Evolutionary conservation across 768 basidiomycete species (phyloP).

Genomic region (Xanthoconium purpureum): DNA sequence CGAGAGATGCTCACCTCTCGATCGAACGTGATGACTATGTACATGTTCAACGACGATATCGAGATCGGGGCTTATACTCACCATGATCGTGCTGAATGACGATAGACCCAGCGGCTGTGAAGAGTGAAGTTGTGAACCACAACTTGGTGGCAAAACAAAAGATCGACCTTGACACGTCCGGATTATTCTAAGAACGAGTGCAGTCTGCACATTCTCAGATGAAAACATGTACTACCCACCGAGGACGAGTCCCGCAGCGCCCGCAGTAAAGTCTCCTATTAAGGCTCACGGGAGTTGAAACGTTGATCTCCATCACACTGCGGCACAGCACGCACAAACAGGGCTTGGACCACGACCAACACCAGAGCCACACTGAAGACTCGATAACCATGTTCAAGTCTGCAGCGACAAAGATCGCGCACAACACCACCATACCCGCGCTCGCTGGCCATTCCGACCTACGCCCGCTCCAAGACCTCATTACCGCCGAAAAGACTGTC

Average conservation of each 20-base stretch:
- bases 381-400: conserved; percentile 63
- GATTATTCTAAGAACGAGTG: conserved; percentile 1
- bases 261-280: no score
- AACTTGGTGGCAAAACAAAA: no score
- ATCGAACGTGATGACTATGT: conserved; percentile 14
- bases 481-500: conserved; percentile 83
- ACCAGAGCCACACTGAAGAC: neutral
- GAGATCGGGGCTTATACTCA: neutral
- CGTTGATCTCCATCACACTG: neutral
- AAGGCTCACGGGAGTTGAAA: neutral
- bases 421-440: conserved; percentile 79
- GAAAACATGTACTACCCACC: neutral
- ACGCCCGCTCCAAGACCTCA: conserved; percentile 81
- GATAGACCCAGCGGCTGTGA: conserved; percentile 6
- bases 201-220: neutral
- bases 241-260: no score
- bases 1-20: conserved; percentile 10
- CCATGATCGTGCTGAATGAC: conserved; percentile 22
- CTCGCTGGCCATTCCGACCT: conserved; percentile 74
- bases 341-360: conserved; percentile 2
- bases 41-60: neutral
- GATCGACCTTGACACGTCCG: conserved; percentile 12
- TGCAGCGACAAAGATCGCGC: conserved; percentile 80
- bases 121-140: neutral
- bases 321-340: conserved; percentile 2